phyloP scores from a whole-genome alignment of 257 asterid species.

The Pogostemon cablin region DNA sequence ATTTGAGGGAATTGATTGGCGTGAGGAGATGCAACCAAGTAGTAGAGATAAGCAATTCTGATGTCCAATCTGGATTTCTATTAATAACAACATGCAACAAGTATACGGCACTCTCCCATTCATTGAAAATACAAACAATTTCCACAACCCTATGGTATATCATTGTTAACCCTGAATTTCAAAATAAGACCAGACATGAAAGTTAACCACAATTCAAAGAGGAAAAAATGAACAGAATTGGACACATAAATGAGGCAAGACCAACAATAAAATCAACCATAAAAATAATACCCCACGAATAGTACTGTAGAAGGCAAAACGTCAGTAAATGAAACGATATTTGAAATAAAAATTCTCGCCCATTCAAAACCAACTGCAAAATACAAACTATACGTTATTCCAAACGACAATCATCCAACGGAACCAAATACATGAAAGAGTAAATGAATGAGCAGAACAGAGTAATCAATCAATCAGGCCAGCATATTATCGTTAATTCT shows the following conservation, averaged over 20 bases:
- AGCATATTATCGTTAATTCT: neutral
- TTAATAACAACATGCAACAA: neutral
- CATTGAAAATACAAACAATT: neutral
- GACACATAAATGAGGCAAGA: neutral
- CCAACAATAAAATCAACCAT: neutral
- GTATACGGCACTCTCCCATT: neutral
- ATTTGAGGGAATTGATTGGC: neutral
- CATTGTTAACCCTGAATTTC: neutral
- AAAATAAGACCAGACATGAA: neutral
- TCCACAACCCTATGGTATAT: neutral
- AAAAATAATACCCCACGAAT: neutral
- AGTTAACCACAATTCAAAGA: neutral
- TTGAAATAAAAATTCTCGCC: too few relatives aligned
- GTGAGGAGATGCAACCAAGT: conserved; percentile 5
- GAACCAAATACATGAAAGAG: neutral
- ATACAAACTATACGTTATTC: too few relatives aligned
- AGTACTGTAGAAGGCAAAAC: neutral
- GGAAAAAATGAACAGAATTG: neutral
- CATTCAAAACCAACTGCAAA: too few relatives aligned
- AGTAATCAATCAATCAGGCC: neutral
- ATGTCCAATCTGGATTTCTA: neutral
- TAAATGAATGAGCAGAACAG: neutral
- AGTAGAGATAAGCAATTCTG: neutral
- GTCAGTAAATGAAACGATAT: too few relatives aligned
- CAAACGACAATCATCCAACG: too few relatives aligned